A percentile compares a stretch with the other conserved stretches of the same genome.
Conservation (phyloP, 352 stramenopile species). For the Aphanomyces invadans region DNA sequence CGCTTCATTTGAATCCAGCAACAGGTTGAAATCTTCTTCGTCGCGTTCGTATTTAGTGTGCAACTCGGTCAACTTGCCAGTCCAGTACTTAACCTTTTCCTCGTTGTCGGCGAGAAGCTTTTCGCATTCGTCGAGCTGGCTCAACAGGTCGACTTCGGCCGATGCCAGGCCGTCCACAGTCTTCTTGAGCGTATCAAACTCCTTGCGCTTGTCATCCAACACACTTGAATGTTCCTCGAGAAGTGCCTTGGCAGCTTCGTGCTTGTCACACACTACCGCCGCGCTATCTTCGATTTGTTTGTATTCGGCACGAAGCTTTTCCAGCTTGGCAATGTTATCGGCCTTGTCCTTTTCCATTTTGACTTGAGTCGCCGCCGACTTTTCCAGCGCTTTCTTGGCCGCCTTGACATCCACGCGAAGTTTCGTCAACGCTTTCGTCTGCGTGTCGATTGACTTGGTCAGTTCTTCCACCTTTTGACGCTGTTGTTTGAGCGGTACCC, state of each 20-base stretch:
- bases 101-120: conserved; percentile 89
- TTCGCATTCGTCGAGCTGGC: conserved; percentile 88
- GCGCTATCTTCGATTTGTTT: conserved; percentile 90
- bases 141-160: conserved; percentile 90
- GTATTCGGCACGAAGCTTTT: conserved; percentile 83
- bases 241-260: conserved; percentile 85
- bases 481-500: conserved; percentile 90
- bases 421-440: conserved; percentile 84
- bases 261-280: conserved; percentile 83
- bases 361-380: conserved; percentile 51
- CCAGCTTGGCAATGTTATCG: conserved; percentile 59
- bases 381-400: conserved; percentile 71
- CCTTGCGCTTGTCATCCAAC: conserved; percentile 60
- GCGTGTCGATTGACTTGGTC: conserved; percentile 78
- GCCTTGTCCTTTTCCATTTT: conserved; percentile 74
- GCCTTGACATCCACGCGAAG: conserved; percentile 78
- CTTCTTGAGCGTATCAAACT: conserved; percentile 85
- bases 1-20: no score
- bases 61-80: conserved; percentile 60
- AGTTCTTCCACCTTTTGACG: conserved; percentile 81
- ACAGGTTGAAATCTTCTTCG: conserved; percentile 34
- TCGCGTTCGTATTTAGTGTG: conserved; percentile 58
- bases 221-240: conserved; percentile 82
- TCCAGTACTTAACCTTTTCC: conserved; percentile 85
- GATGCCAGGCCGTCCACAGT: conserved; percentile 86